Base-by-base conservation (phyloP, 1,139 yeast genomes). In the Yamadazyma blattariae region DNA sequence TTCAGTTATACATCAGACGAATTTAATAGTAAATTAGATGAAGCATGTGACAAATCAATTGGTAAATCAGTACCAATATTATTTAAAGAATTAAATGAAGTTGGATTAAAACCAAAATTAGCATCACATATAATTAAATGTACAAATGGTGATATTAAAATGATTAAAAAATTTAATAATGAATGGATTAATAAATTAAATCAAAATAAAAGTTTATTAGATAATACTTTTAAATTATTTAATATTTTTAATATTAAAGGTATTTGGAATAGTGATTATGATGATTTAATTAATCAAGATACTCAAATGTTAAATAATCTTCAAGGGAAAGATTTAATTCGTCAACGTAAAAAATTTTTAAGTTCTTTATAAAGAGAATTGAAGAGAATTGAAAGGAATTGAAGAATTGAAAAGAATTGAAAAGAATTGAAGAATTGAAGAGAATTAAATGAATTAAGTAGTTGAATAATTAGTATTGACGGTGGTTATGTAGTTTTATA, bases 81-180 rank as follows among this genome's bases (percentile, higher is more conserved):
- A 7, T 51, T 45, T 35, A 34, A 38, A 23, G 41, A 34, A 16
- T 52, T 62, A 30, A 40, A 38, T 17, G 38, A 48, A 25, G 30
- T 55, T 18, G 65, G 67, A 3, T 50, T 62, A 33, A 56, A 46
- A 25, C 52, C 55, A 16, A 36, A 32, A 22, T 55, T 63, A 22
- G 52, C 56, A 4, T 44, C 59, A 9, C 71, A 64, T 41, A 46
- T 59, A 5, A 40, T 64, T 15, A 57, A 48, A 50, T 39, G 57
- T 20, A 49, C 62, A 7, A 47, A 50, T 35, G 61, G 56, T 13
- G 54, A 57, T 27, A 32, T 48, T 7, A 32, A 24, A 27, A 39
- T 32, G 12, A 46, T 51, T 7, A 45, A 37, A 27, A 26, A 30
- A 13, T 52, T 36, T 36, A 40, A 45, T 29, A 32, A 27, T 23